These are phyloP conservation scores for Fusarium chlamydosporum DNA, from an alignment of 2,329 filamentous ascomycete genomes.

Conservation along the genomic window DNA sequence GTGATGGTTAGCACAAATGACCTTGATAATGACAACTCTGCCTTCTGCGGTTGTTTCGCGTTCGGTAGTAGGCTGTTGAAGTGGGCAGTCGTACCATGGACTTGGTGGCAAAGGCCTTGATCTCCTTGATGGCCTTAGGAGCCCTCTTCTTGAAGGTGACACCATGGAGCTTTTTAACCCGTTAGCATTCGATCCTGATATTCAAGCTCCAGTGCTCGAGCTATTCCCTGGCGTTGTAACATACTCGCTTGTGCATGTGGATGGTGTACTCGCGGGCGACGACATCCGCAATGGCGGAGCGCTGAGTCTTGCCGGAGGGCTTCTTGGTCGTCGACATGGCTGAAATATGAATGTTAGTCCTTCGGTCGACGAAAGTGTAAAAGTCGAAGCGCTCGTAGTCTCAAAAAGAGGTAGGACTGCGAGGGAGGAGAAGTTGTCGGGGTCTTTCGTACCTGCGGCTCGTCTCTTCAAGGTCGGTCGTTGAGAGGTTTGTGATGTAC, in stretches of 20 bases:
- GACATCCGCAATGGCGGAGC: conserved; percentile 98
- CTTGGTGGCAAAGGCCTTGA: conserved; percentile 91
- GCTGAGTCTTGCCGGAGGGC: conserved; percentile 64
- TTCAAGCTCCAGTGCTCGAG: conserved; percentile 30
- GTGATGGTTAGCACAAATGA: conserved; percentile 39
- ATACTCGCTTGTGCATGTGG: conserved; percentile 95
- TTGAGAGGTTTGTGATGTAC: conserved; percentile 57
- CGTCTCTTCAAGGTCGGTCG: conserved; percentile 59
- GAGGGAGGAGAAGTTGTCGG: conserved; percentile 45
- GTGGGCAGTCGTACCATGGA: conserved; percentile 84
- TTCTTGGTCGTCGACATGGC: conserved; percentile 63
- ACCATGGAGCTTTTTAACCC: conserved; percentile 83
- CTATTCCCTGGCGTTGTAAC: conserved; percentile 44
- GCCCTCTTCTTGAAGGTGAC: conserved; percentile 99
- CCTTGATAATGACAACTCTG: conserved; percentile 14
- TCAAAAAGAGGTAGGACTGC: conserved; percentile 34
- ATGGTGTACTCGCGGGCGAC: conserved; percentile 99
- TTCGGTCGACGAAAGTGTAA: conserved; percentile 40
- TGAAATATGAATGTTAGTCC: conserved; percentile 52
- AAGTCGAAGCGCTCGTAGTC: conserved; percentile 43
- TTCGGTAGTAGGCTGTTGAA: conserved; percentile 23
- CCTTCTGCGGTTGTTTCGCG: conserved; percentile 28
- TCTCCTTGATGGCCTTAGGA: conserved; percentile 99
- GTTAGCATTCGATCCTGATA: conserved; percentile 35
- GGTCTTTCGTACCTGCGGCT: conserved; percentile 59